Conservation (phyloP, 352 stramenopile species). For the Globisporangium sylvaticum region DNA sequence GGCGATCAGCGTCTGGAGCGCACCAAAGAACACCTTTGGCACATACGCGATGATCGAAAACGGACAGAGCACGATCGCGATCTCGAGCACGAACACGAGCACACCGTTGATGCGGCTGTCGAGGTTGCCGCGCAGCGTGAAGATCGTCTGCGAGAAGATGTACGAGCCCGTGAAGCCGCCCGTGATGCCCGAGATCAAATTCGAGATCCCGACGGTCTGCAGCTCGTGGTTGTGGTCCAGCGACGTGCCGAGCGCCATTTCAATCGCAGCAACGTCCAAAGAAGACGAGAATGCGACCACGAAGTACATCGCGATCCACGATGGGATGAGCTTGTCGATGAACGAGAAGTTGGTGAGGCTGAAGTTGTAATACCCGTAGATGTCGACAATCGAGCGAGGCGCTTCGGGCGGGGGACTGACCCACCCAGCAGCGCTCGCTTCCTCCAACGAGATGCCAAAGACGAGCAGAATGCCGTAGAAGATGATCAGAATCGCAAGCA, state of each 20-base stretch:
- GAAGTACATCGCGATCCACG: constrained; percentile 96
- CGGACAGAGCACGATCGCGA: constrained; percentile 80
- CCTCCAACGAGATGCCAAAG: constrained; percentile 72
- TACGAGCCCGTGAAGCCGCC: constrained; percentile 98
- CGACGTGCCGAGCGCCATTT: constrained; percentile 92
- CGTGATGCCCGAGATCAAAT: constrained; percentile 93
- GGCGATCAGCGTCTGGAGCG: constrained; percentile 95
- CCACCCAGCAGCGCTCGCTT: constrained; percentile 91
- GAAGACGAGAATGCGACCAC: constrained; percentile 97
- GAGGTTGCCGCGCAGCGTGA: constrained; percentile 77
- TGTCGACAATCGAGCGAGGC: constrained; percentile 57
- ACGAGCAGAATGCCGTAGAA: constrained; percentile 83
- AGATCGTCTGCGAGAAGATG: constrained; percentile 98
- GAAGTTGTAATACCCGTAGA: constrained; percentile 82
- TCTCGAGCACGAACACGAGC: constrained; percentile 75
- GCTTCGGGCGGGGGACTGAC: constrained; percentile 74
- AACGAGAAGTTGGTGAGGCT: constrained; percentile 54
- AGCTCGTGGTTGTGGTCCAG: constrained; percentile 96
- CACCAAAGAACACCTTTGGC: constrained; percentile 97
- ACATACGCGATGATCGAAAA: constrained; percentile 95
- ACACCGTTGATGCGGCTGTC: constrained; percentile 67
- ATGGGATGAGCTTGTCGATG: constrained; percentile 75
- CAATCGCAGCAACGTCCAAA: constrained; percentile 96
- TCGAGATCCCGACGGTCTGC: constrained; percentile 94
- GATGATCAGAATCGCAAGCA: constrained; percentile 84